Evolutionary conservation across 495 filamentous ascomycete species (phyloP), one percentile per base, ranked within the genome.

Genomic region (Parathielavia appendiculata): DNA sequence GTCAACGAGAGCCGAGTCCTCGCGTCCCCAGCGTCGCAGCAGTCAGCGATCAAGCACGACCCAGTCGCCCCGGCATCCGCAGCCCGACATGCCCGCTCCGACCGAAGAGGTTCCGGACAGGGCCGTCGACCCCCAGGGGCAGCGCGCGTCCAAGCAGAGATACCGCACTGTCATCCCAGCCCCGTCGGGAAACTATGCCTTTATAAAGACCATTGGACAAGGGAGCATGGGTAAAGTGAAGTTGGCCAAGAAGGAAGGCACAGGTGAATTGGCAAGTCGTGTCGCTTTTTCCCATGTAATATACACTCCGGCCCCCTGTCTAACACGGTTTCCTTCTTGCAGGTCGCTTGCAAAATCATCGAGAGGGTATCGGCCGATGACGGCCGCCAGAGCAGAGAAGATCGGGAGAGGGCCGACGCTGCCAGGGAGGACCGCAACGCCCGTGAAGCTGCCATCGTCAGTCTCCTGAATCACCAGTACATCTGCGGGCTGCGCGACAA

Each of bases 191-290:
- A 83, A 90, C 74, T 99, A 92, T 88, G 81, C 89, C 26, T 79
- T 99, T 48, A 93, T 92, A 20, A 97, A 99, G 78, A 99, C 93
- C 4, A 93, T 99, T 58, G 93, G 93, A 47, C 91, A 92, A 54
- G 93, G 93, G 12, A 97, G 92, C 70, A 99, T 99, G 93, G 90
- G 90, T 26, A 95, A 95, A 71, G 90, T 95, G 39, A 95, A 95
- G 72, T 74, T 95, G 52, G 90, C 90, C 16, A 88, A 86, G 62
- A 91, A 87, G 69, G 77, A 85, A 51, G 89, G 92, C 66, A 86
- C 86, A 13, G 85, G 84, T 60, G 90, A 95, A 73, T 83, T 93
- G 81, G 89, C 88, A 72, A 71, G 77, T 71, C 51, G 12, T 84
- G 89, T 68, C 66, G 72, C 66, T 30, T 54, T 13, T 45, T 38